A percentile compares a stretch with the other conserved stretches of the same genome.
These are phyloP conservation scores for Colletotrichum trifolii DNA, from an alignment of 2,329 filamentous ascomycete species.

Conservation along the genomic window DNA sequence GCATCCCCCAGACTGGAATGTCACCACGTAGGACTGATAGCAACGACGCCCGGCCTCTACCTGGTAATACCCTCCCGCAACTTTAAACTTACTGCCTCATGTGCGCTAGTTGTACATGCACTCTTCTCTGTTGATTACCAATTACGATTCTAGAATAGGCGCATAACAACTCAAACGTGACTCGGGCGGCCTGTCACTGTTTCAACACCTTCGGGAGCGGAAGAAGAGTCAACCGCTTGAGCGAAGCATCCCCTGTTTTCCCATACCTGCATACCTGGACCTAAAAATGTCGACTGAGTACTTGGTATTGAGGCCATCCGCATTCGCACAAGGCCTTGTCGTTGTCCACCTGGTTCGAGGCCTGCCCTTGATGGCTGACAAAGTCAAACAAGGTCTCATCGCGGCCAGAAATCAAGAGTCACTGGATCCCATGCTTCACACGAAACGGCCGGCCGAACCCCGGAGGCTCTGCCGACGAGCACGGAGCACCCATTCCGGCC, in stretches of 20 bases:
- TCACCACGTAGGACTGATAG: neutral
- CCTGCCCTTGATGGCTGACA: constrained; percentile 9
- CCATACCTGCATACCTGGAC: neutral
- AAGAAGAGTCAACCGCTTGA: constrained; percentile 12
- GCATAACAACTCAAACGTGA: constrained; percentile 17
- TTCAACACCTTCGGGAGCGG: constrained; percentile 13
- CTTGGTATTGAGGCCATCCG: neutral
- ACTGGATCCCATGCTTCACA: constrained; percentile 22
- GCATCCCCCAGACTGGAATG: constrained; percentile 1
- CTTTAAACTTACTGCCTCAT: neutral
- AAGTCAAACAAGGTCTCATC: constrained; percentile 15
- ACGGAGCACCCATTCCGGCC: constrained; percentile 25
- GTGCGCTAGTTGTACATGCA: neutral
- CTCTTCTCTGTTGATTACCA: neutral
- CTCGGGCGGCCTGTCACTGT: constrained; percentile 29
- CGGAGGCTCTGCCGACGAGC: constrained; percentile 23
- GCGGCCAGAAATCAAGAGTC: constrained; percentile 9
- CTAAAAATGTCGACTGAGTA: neutral
- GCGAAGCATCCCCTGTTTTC: neutral
- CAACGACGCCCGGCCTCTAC: neutral
- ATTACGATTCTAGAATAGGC: constrained; percentile 19
- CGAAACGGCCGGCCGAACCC: constrained; percentile 27
- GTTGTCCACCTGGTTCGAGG: constrained; percentile 17
- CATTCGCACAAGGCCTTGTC: neutral
- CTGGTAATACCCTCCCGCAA: neutral